Evolutionary conservation across 192 early-diverging fungal species (phyloP), one percentile per base, ranked within the genome.

Genomic region (Podila horticola): DNA sequence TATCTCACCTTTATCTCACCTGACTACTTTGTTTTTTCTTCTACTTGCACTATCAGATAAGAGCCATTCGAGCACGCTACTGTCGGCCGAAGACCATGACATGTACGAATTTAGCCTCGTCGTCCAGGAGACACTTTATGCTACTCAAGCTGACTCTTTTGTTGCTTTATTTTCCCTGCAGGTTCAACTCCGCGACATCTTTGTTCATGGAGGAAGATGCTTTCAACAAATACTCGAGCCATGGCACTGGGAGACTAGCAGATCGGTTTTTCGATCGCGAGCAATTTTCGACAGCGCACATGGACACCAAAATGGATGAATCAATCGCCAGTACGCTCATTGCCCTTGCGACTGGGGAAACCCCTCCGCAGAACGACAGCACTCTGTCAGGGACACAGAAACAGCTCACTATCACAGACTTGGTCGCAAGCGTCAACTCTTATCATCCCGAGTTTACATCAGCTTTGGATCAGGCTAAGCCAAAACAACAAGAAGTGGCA

Each of bases 201-300:
- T 26, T 55, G 38, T 79, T 79, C 28, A 62, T 79, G 50, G 64
- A 58, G n/a, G 69, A 71, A 26, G 29, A 62, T 34, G 20, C 59
- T 38, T 79, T 64, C 64, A 71, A 79, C 34, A 22, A 62, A 19
- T 19, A 71, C 12, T 79, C 75, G 0, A 58, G 38, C 2, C 36
- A 59, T 19, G 69, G 75, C 17, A 58, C 59, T 33, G 64, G 49
- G 29, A 28, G 63, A 15, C 30, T 67, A 3, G 58, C 64, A 17
- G 69, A 57, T 26, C 15, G 24, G 6, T 79, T 64, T n/a, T 55
- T 69, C 7, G 61, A 69, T 50, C 30, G 15, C 33, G 57, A 28
- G 36, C 1, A 29, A 58, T 24, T 49, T 8, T 12, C 12, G 11
- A 45, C 69, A 36, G 49, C 15, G 15, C 13, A 45, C 41, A 45